A percentile compares a stretch with the other conserved stretches of the same genome.
phyloP scores from a whole-genome alignment of 2,329 filamentous ascomycete genomes.

The Ceratocystis albifundus region DNA sequence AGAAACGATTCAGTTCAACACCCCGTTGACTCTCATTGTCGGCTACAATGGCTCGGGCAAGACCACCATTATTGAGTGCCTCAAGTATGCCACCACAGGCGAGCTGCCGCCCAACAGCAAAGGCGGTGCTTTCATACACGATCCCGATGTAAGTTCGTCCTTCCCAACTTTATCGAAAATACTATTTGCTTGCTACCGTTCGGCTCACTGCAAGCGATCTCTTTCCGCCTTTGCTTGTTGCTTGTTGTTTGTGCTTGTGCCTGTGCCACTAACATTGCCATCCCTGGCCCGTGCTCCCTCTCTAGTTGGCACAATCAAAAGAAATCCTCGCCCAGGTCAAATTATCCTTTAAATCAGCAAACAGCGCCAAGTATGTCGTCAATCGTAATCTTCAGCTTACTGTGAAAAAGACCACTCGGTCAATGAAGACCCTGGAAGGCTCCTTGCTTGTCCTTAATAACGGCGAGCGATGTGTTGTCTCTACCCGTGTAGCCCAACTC shows the following conservation, averaged over 20 bases:
- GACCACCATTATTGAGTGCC: conserved; percentile 96
- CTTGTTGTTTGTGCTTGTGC: too few relatives aligned
- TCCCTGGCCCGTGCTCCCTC: background rate
- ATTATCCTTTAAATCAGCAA: conserved; percentile 70
- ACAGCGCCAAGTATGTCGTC: conserved; percentile 67
- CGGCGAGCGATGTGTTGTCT: conserved; percentile 68
- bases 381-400: conserved; percentile 77
- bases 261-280: conserved; percentile 4
- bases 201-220: too few relatives aligned
- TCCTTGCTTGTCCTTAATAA: conserved; percentile 63
- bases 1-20: conserved; percentile 77
- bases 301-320: conserved; percentile 35
- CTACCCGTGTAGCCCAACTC: conserved; percentile 68
- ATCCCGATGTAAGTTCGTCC: conserved; percentile 57
- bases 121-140: conserved; percentile 87
- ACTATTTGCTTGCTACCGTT: background rate
- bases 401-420: conserved; percentile 65
- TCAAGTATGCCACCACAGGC: conserved; percentile 95
- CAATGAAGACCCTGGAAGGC: conserved; percentile 75
- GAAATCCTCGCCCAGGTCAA: conserved; percentile 87
- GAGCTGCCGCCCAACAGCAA: conserved; percentile 85
- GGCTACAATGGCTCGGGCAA: conserved; percentile 97
- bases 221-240: too few relatives aligned
- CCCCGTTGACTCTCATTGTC: conserved; percentile 88
- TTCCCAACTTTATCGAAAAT: background rate